These are phyloP conservation scores for Scedosporium apiospermum DNA, from an alignment of 2,329 filamentous ascomycete genomes.

Conservation along the genomic window DNA sequence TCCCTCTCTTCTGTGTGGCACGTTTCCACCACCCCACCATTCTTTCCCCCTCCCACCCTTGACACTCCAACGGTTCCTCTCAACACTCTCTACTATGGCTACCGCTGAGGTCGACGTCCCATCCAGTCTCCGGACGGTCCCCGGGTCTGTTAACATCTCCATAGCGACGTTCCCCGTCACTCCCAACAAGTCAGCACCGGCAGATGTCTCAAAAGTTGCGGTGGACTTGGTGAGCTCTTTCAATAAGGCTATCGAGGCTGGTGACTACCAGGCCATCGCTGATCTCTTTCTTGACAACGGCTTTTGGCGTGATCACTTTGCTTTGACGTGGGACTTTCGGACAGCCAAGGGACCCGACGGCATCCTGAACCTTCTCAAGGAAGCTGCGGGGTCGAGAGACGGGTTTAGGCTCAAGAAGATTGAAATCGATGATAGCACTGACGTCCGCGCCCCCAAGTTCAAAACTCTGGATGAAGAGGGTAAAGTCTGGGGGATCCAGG, in stretches of 20 bases:
- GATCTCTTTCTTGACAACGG: conserved; percentile 32
- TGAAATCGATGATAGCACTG: conserved; percentile 32
- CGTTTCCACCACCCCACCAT: background rate
- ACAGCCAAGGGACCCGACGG: conserved; percentile 34
- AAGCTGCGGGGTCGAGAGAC: conserved; percentile 19
- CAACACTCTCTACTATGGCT: background rate
- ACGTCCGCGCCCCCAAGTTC: conserved; percentile 30
- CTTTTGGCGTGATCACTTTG: conserved; percentile 51
- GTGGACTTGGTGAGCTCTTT: conserved; percentile 25
- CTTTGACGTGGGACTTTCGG: conserved; percentile 45
- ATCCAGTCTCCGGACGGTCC: conserved; percentile 20
- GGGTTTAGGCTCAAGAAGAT: conserved; percentile 33
- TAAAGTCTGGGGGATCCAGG: conserved; percentile 42
- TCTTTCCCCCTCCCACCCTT: background rate
- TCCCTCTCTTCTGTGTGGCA: too few relatives aligned
- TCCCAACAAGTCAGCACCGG: conserved; percentile 14
- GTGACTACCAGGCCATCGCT: conserved; percentile 23
- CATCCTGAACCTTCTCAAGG: conserved; percentile 29
- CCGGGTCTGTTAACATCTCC: conserved; percentile 45
- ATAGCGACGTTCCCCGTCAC: conserved; percentile 32
- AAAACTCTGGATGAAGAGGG: conserved; percentile 38
- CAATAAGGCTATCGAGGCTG: conserved; percentile 27
- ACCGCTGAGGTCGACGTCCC: conserved; percentile 8
- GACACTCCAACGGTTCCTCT: too few relatives aligned
- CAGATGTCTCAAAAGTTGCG: conserved; percentile 25